These are phyloP conservation scores for Cordyceps javanica DNA, from an alignment of 2,329 filamentous ascomycete genomes.

Conservation along the genomic window DNA sequence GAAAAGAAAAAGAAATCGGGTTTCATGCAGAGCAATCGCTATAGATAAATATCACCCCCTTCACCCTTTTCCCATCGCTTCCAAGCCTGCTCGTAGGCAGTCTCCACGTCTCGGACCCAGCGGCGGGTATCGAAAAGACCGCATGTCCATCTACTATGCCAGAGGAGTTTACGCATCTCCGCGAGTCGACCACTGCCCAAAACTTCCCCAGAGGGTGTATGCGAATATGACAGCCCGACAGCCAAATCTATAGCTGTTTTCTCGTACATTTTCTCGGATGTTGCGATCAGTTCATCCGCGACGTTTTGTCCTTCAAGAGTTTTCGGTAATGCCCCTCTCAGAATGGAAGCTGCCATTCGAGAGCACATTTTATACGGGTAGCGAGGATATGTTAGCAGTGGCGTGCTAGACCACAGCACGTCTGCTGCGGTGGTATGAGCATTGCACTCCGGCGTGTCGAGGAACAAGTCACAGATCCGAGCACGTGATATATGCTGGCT, in stretches of 20 bases:
- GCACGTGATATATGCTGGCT: conserved; percentile 89
- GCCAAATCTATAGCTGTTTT: conserved; percentile 65
- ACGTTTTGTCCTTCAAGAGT: conserved; percentile 59
- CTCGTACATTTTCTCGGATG: conserved; percentile 79
- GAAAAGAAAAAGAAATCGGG: not conserved
- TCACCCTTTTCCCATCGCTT: conserved; percentile 76
- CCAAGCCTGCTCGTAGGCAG: conserved; percentile 86
- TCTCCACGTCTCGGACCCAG: conserved; percentile 87
- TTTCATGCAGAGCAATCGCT: conserved; percentile 3
- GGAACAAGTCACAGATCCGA: conserved; percentile 85
- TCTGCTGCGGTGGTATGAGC: conserved; percentile 97
- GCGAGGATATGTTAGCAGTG: conserved; percentile 79
- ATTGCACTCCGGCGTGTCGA: conserved; percentile 97
- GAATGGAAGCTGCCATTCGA: conserved; percentile 92
- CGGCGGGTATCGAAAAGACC: conserved; percentile 84
- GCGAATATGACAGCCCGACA: conserved; percentile 53
- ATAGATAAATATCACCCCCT: conserved; percentile 88
- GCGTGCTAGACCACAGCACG: conserved; percentile 92
- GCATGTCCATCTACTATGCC: conserved; percentile 77
- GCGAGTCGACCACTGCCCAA: conserved; percentile 63
- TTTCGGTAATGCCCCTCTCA: conserved; percentile 80
- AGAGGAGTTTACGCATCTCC: conserved; percentile 75
- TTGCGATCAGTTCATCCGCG: conserved; percentile 69
- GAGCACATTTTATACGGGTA: conserved; percentile 99
- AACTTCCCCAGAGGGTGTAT: conserved; percentile 38